Conservation (phyloP, 176 grass and related monocot genomes). For the Cenchrus americanus region DNA sequence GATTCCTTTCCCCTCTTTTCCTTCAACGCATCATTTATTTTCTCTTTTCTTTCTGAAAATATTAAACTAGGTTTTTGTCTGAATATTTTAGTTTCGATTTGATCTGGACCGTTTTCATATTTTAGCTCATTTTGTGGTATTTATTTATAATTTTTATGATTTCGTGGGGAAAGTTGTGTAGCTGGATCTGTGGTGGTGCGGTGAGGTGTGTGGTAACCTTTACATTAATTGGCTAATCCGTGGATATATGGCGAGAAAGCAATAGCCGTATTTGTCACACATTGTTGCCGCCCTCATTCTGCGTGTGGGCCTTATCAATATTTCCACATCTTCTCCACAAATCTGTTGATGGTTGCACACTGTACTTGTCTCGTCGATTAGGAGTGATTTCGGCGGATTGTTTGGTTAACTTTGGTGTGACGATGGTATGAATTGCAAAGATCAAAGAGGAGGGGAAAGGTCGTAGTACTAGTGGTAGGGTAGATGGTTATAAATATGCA, state of each 20-base stretch:
- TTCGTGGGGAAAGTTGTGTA: background rate
- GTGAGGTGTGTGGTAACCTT: slow-evolving; percentile 34
- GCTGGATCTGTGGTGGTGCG: slow-evolving; percentile 35
- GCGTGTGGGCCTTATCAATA: slow-evolving; percentile 5
- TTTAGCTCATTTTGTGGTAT: background rate
- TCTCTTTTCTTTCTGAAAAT: slow-evolving; percentile 2
- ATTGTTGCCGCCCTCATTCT: slow-evolving; percentile 46
- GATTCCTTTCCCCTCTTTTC: background rate
- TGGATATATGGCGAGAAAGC: slow-evolving; percentile 24
- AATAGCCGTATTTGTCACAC: slow-evolving; percentile 33
- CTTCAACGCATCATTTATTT: background rate
- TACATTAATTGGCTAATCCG: slow-evolving; percentile 9
- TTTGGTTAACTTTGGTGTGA: background rate
- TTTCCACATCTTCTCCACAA: background rate
- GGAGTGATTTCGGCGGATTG: background rate
- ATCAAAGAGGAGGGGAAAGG: slow-evolving; percentile 21
- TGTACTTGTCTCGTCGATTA: background rate
- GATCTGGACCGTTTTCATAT: slow-evolving; percentile 6
- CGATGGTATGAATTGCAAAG: slow-evolving; percentile 1
- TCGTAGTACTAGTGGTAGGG: background rate
- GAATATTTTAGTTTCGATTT: background rate
- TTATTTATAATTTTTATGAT: slow-evolving; percentile 3
- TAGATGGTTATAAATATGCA: slow-evolving; percentile 33
- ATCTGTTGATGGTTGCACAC: background rate
- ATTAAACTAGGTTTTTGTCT: background rate